Conservation (phyloP, 2,329 filamentous ascomycete genomes). For the Torrubiella hemipterigena region DNA sequence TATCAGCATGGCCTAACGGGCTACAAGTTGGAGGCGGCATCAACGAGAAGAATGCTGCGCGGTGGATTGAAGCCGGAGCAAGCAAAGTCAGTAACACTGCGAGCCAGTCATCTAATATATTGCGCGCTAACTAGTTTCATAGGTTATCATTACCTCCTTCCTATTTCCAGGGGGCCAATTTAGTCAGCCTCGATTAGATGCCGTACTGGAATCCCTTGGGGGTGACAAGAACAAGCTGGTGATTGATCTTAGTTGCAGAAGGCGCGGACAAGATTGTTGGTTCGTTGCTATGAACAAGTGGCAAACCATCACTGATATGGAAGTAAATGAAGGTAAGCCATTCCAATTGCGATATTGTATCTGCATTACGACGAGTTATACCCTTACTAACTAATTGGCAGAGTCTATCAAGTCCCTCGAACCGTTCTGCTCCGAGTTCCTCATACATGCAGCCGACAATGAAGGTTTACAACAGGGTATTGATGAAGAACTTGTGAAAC, state of each 20-base stretch:
- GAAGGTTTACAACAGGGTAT: constrained; percentile 88
- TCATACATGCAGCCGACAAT: constrained; percentile 94
- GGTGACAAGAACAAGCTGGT: constrained; percentile 73
- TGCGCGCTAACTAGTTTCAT: constrained; percentile 15
- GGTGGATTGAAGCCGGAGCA: constrained; percentile 81
- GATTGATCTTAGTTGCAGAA: constrained; percentile 86
- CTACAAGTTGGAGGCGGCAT: constrained; percentile 94
- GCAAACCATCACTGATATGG: constrained; percentile 96
- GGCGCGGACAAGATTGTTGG: constrained; percentile 62
- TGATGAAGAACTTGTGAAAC: constrained; percentile 70
- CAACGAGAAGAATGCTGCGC: constrained; percentile 66
- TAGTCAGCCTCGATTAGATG: constrained; percentile 62
- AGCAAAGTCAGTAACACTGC: constrained; percentile 54
- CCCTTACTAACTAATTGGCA: constrained; percentile 18
- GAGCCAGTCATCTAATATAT: neutral
- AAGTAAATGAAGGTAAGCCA: constrained; percentile 66
- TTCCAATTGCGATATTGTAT: neutral
- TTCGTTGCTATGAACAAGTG: constrained; percentile 99
- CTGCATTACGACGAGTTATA: neutral
- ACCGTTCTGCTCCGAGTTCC: constrained; percentile 89
- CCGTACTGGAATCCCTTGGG: constrained; percentile 59
- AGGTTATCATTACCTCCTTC: constrained; percentile 96
- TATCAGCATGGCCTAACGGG: constrained; percentile 64
- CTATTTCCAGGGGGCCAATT: constrained; percentile 81
- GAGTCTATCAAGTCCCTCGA: constrained; percentile 72